Conservation (phyloP, 495 filamentous ascomycete genomes). For the Penicillium cinerascens region DNA sequence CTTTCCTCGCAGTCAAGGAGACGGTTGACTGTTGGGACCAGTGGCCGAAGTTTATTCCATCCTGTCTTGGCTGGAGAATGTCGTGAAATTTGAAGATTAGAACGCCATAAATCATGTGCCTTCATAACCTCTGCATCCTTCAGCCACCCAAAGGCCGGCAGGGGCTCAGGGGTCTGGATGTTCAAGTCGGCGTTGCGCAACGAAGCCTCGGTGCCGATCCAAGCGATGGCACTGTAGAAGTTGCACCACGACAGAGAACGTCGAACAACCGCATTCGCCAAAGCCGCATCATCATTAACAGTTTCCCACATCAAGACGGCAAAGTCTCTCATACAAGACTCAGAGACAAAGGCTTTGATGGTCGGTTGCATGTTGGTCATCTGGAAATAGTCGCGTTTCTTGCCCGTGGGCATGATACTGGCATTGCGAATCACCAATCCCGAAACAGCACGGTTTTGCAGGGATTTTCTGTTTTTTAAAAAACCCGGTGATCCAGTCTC, state of each 20-base stretch:
- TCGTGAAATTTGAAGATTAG: constrained; percentile 34
- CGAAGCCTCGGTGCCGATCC: constrained; percentile 45
- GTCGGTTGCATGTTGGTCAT: constrained; percentile 37
- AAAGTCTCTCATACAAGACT: constrained; percentile 48
- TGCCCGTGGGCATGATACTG: constrained; percentile 44
- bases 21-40: constrained; percentile 27
- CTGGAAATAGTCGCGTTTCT: constrained; percentile 51
- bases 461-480: constrained; percentile 35
- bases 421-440: constrained; percentile 50
- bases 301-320: constrained; percentile 53
- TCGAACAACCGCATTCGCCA: constrained; percentile 51
- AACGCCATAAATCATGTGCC: constrained; percentile 49
- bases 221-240: constrained; percentile 53
- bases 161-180: constrained; percentile 37
- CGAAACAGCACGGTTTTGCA: constrained; percentile 35
- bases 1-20: constrained; percentile 28
- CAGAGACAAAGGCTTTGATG: constrained; percentile 53
- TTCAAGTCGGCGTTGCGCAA: constrained; percentile 38
- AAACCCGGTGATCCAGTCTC: constrained; percentile 49
- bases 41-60: constrained; percentile 26
- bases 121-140: constrained; percentile 51
- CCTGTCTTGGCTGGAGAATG: constrained; percentile 12
- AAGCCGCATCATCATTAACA: constrained; percentile 41
- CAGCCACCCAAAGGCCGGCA: constrained; percentile 56
- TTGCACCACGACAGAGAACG: constrained; percentile 53